phyloP scores from a whole-genome alignment of 2,329 filamentous ascomycete species.

The Fusarium dimerum region DNA sequence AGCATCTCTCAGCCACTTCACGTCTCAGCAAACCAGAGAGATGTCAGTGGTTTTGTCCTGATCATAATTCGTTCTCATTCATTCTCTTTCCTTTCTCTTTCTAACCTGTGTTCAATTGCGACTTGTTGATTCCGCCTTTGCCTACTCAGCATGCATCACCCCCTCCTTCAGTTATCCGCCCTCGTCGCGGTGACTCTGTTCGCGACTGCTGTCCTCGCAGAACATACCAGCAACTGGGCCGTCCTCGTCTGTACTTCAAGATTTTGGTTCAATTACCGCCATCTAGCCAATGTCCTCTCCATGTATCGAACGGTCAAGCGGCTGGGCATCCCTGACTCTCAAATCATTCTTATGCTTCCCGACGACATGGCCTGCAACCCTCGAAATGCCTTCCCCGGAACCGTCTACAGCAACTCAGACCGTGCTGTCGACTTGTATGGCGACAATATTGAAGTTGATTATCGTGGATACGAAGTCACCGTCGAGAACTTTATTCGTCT shows the following conservation, averaged over 20 bases:
- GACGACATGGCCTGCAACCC: slow-evolving; percentile 99
- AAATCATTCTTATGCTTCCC: slow-evolving; percentile 99
- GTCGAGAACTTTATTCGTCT: slow-evolving; percentile 98
- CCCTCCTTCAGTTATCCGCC: slow-evolving; percentile 46
- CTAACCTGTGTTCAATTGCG: slow-evolving; percentile 1
- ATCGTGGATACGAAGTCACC: slow-evolving; percentile 96
- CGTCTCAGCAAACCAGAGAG: slow-evolving; percentile 9
- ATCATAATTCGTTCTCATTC: slow-evolving; percentile 14
- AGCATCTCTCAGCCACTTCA: slow-evolving; percentile 16
- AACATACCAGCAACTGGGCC: slow-evolving; percentile 98
- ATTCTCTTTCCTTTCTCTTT: background rate
- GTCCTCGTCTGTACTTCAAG: slow-evolving; percentile 97
- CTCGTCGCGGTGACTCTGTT: slow-evolving; percentile 51
- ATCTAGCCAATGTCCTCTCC: slow-evolving; percentile 95
- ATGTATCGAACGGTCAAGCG: slow-evolving; percentile 98
- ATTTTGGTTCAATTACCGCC: slow-evolving; percentile 99
- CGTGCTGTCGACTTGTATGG: slow-evolving; percentile 95
- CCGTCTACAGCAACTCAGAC: slow-evolving; percentile 97
- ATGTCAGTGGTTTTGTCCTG: slow-evolving; percentile 16
- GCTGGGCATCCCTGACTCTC: slow-evolving; percentile 94
- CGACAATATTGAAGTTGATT: slow-evolving; percentile 98
- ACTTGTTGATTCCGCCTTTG: slow-evolving; percentile 1
- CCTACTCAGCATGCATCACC: slow-evolving; percentile 50
- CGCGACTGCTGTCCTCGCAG: slow-evolving; percentile 52
- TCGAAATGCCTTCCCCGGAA: slow-evolving; percentile 95